Evolutionary conservation across 345 rosid species (phyloP).

Genomic region (Pistacia integerrima): DNA sequence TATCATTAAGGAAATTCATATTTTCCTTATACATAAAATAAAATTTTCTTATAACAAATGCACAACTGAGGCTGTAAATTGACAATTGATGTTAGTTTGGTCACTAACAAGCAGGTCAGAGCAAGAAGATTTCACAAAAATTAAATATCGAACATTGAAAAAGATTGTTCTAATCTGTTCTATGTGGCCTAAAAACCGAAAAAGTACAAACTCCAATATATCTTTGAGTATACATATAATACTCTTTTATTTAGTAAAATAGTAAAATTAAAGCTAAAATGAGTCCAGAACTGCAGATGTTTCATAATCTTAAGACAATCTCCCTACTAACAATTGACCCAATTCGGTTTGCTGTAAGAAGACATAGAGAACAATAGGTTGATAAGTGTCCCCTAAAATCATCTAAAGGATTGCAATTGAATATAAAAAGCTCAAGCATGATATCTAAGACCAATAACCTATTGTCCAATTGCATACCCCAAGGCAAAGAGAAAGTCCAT

Average conservation of each 20-base stretch:
- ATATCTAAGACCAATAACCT: neutral
- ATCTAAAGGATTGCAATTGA: neutral
- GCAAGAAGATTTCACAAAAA: neutral
- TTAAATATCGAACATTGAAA: neutral
- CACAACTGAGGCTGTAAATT: neutral
- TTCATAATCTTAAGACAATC: neutral
- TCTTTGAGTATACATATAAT: neutral
- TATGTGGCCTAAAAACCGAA: neutral
- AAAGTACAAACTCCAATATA: neutral
- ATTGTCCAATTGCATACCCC: constrained; percentile 1
- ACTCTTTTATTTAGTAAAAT: neutral
- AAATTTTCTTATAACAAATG: neutral
- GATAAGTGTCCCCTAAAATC: constrained; percentile 3
- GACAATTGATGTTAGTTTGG: neutral
- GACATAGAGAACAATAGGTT: neutral
- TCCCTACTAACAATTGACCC: neutral
- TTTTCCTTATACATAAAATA: neutral
- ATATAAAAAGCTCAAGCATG: neutral
- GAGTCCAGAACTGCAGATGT: neutral
- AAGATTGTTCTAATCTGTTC: neutral
- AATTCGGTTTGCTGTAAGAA: too few relatives aligned
- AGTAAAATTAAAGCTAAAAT: neutral
- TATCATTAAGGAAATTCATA: neutral
- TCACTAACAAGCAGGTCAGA: neutral
- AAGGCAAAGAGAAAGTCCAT: neutral